Base-by-base conservation (phyloP, 495 filamentous ascomycete species). In the Venustampulla echinocandica region DNA sequence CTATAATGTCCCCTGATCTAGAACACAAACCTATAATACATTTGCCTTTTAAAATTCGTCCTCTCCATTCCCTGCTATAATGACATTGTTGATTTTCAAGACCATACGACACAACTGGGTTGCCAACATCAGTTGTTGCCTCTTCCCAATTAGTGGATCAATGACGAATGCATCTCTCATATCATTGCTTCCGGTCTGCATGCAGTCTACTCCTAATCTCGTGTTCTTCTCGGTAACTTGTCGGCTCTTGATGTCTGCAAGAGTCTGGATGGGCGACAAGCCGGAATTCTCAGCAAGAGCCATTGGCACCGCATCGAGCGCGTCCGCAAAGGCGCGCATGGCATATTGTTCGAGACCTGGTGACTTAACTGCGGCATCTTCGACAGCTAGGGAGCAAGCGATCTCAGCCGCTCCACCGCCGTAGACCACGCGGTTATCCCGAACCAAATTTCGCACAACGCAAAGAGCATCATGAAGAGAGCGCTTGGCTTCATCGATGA, bases 41-140 rank as follows among this genome's bases (percentile, higher is more conserved):
- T 52, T 45, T 32, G 20, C 24, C 36, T 45, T 70, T 64, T 90
- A 98, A 62, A 84, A 97, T 47, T 97, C 93, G 47, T 92, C 78
- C 46, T 97, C 85, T 24, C 90, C 92, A 46, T 82, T 83, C 17
- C 92, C 93, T 27, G 90, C 79, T 57, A 98, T 84, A 56, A 98
- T 98, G 52, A 98, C 93, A 65, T 96, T 96, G 70, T 85, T 76
- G 63, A 92, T 84, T 80, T 99, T 99, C 47, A 99, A 77, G 54
- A 99, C 92, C 92, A 99, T 99, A 46, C 92, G 82, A 72, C 93
- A 97, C 21, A 99, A 77, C 69, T 99, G 92, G 15, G 92, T 97
- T 13, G 92, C 92, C 42, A 99, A 75, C 64, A 95, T 74, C 47
- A 99, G 76, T 68, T 99, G 92, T 71, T 95, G 88, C 61, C 87